Evolutionary conservation across 208 protist species (phyloP), one percentile per base, ranked within the genome.

Genomic region (Leishmania turanica): DNA sequence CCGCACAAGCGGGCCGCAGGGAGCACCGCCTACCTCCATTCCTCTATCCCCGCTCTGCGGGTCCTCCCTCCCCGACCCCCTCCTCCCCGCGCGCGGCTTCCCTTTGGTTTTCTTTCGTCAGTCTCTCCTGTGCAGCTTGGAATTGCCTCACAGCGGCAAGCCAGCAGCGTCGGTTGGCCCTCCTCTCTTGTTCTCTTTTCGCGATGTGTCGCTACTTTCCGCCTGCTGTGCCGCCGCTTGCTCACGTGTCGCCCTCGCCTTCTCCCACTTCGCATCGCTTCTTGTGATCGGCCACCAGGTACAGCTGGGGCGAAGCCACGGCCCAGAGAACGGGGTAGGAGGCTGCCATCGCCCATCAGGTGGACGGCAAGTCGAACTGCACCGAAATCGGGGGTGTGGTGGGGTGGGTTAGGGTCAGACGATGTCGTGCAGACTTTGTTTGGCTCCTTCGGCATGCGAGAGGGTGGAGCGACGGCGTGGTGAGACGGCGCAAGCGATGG

Each of bases 61-160:
- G 19, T 13, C 40, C 0, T 37, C 34, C 56, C 27, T 62, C 21
- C 3, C 53, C 70, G n/a, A 34, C 2, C 17, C 2, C 51, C 13
- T 34, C 47, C 17, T 71, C 21, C 40, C 5, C 65, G 5, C 40
- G 34, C 69, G 21, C 34, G 27, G 66, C 40, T 49, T 31, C 66
- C 17, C 27, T 51, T 49, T 17, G 21, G n/a, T 24, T 47, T 21
- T 56, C 40, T 17, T 47, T 40, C 37, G 0, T 56, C n/a, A 40
- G 6, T 42, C 42, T 42, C 42, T 7, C 42, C 21, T n/a, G 24
- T 21, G 40, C n/a, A 51, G 21, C n/a, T 54, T 17, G 69, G 69
- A 73, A 45, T 37, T 34, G 69, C 45, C n/a, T 73, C 54, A 77
- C 68, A 79, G 80, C 65, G 60, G 80, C 80, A 84, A 84, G 75